phyloP scores from a whole-genome alignment of 1,284 basidiomycete genomes.

The Sphaerobolus stellatus region DNA sequence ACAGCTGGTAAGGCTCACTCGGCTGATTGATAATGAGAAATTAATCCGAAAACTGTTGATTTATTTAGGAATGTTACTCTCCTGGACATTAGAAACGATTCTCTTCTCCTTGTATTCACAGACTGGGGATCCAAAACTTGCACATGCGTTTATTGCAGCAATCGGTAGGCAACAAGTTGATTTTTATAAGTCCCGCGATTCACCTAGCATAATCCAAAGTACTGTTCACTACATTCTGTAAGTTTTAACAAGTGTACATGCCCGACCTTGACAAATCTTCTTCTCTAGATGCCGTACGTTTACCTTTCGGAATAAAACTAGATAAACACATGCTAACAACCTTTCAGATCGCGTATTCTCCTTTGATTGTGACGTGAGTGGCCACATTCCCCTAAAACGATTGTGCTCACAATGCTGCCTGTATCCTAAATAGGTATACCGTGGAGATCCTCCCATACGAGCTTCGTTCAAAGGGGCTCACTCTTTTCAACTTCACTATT shows the following conservation, averaged over 20 bases:
- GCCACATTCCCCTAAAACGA: not conserved
- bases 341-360: slow-evolving; percentile 48
- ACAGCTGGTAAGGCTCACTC: slow-evolving; percentile 36
- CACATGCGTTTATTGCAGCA: slow-evolving; percentile 47
- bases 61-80: slow-evolving; percentile 36
- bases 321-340: not conserved
- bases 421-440: slow-evolving; percentile 38
- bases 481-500: slow-evolving; percentile 52
- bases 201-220: slow-evolving; percentile 23
- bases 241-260: slow-evolving; percentile 23
- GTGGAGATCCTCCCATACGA: slow-evolving; percentile 58
- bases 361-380: slow-evolving; percentile 49
- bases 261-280: not conserved
- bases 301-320: not conserved
- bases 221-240: slow-evolving; percentile 44
- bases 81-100: slow-evolving; percentile 42
- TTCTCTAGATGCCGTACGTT: slow-evolving; percentile 31
- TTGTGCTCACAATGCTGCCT: not conserved
- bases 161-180: slow-evolving; percentile 33
- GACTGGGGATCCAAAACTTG: slow-evolving; percentile 32
- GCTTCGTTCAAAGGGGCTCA: slow-evolving; percentile 62
- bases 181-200: not conserved
- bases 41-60: not conserved
- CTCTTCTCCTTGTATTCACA: slow-evolving; percentile 40
- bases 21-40: slow-evolving; percentile 6